A percentile compares a stretch with the other conserved stretches of the same genome.
These are phyloP conservation scores for Magnusiomyces starmeri DNA, from an alignment of 1,139 yeast species.

Conservation along the genomic window DNA sequence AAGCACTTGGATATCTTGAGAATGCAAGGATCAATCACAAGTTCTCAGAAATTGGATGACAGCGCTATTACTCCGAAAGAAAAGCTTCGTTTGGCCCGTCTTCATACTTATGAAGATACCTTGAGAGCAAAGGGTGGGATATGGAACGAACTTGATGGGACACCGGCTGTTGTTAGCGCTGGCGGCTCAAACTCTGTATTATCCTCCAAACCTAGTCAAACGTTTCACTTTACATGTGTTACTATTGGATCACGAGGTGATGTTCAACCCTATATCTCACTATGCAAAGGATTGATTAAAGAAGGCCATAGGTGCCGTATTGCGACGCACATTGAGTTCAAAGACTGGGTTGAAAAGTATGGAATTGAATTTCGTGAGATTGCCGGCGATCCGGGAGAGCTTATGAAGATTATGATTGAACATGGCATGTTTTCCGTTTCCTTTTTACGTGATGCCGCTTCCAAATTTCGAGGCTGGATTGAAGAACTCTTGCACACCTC, in stretches of 20 bases:
- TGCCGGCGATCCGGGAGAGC: slow-evolving; percentile 90
- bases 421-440: slow-evolving; percentile 84
- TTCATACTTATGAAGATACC: slow-evolving; percentile 30
- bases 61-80: slow-evolving; percentile 2
- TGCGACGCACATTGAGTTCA: slow-evolving; percentile 78
- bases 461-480: slow-evolving; percentile 76
- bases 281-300: slow-evolving; percentile 65
- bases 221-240: slow-evolving; percentile 57
- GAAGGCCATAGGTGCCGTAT: slow-evolving; percentile 84
- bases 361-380: slow-evolving; percentile 63
- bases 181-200: background rate
- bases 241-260: slow-evolving; percentile 96
- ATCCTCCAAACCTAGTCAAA: slow-evolving; percentile 22
- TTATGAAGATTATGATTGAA: slow-evolving; percentile 86
- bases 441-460: slow-evolving; percentile 73
- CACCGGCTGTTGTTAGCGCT: slow-evolving; percentile 3
- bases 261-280: slow-evolving; percentile 89
- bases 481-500: slow-evolving; percentile 58
- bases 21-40: slow-evolving; percentile 7
- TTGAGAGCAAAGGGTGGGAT: background rate
- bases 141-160: background rate
- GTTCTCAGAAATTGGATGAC: background rate
- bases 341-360: slow-evolving; percentile 61
- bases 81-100: slow-evolving; percentile 25
- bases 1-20: slow-evolving; percentile 43